Evolutionary conservation across 75 land plant genomes (phyloP).

Genomic region (Cryptomeria japonica): DNA sequence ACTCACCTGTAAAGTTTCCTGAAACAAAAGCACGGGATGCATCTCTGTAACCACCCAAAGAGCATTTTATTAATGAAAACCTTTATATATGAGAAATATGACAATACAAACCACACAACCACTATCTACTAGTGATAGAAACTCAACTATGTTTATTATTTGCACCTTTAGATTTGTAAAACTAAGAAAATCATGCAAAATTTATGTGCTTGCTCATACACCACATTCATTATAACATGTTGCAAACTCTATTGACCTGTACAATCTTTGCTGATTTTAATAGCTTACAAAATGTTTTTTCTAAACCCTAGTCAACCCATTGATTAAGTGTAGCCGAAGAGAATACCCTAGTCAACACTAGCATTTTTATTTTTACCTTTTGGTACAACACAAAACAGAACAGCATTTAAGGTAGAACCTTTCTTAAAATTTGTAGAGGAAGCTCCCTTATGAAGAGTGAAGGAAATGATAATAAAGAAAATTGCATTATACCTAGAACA

Average conservation of each 20-base stretch:
- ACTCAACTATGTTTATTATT: not conserved
- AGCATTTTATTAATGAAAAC: not conserved
- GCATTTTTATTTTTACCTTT: too few relatives aligned
- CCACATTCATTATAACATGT: not conserved
- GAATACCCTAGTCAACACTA: too few relatives aligned
- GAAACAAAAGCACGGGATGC: constrained; percentile 98
- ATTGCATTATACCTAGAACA: too few relatives aligned
- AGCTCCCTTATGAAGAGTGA: too few relatives aligned
- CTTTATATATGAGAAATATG: not conserved
- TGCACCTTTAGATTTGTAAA: not conserved
- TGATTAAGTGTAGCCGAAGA: too few relatives aligned
- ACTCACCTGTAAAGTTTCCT: constrained; percentile 90
- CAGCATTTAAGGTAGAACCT: too few relatives aligned
- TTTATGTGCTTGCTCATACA: not conserved
- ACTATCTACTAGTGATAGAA: not conserved
- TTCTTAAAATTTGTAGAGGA: too few relatives aligned
- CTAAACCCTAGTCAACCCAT: not conserved
- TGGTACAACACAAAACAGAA: too few relatives aligned
- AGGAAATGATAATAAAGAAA: too few relatives aligned
- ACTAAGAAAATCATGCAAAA: not conserved
- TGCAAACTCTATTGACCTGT: not conserved
- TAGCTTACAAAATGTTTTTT: not conserved
- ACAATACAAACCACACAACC: not conserved
- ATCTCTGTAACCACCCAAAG: constrained; percentile 52
- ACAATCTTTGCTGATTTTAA: not conserved